Conservation (phyloP, 768 basidiomycete genomes). For the Cystobasidium tubakii region DNA sequence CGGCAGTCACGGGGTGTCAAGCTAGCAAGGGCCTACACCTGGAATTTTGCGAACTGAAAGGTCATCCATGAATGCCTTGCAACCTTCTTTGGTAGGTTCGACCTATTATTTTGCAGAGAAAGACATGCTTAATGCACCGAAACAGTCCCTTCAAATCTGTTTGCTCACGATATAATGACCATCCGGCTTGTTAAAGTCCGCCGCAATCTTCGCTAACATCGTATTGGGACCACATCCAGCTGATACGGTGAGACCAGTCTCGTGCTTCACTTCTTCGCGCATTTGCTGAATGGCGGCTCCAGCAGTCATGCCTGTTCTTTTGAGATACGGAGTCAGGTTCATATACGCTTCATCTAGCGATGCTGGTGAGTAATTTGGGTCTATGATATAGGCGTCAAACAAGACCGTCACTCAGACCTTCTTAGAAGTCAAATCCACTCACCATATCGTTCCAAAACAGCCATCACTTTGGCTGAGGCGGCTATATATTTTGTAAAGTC, state of each 20-base stretch:
- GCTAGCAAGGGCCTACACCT: slow-evolving; percentile 4
- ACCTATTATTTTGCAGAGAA: slow-evolving; percentile 14
- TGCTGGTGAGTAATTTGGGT: slow-evolving; percentile 66
- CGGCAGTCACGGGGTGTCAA: background rate
- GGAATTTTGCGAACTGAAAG: slow-evolving; percentile 40
- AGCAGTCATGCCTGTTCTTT: slow-evolving; percentile 59
- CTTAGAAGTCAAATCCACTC: background rate
- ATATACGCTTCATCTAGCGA: slow-evolving; percentile 88
- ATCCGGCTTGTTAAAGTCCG: slow-evolving; percentile 42
- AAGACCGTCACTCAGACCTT: background rate
- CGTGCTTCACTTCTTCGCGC: slow-evolving; percentile 63
- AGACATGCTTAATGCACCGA: background rate
- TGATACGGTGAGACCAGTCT: slow-evolving; percentile 81
- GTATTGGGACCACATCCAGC: slow-evolving; percentile 94
- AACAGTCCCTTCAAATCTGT: background rate
- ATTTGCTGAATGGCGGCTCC: slow-evolving; percentile 74
- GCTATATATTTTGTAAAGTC: slow-evolving; percentile 43
- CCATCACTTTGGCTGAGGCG: slow-evolving; percentile 58
- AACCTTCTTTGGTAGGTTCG: slow-evolving; percentile 39
- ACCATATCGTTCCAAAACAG: slow-evolving; percentile 59
- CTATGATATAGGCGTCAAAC: slow-evolving; percentile 46
- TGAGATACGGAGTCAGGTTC: slow-evolving; percentile 80
- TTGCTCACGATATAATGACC: slow-evolving; percentile 39
- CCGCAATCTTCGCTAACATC: slow-evolving; percentile 81
- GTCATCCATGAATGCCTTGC: slow-evolving; percentile 42